Base-by-base conservation (phyloP, 2,329 filamentous ascomycete species). In the Trichoderma sp. region DNA sequence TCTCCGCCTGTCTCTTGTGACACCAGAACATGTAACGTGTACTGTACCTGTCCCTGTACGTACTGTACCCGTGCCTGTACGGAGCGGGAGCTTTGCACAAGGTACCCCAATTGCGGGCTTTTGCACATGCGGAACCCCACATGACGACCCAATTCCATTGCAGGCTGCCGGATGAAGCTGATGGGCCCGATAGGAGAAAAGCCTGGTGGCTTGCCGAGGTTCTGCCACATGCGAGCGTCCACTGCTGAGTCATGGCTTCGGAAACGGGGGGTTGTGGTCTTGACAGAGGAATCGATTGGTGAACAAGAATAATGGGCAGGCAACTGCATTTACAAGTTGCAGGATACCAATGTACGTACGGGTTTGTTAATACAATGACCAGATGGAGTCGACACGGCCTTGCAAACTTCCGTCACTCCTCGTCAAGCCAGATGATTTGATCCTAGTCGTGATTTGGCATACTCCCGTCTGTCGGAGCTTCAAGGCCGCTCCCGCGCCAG, bases 71-170 rank as follows among this genome's bases (percentile, higher is more conserved):
- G 27, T 52, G 13, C 48, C 12, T 53, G 39, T 32, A 54, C 50
- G 32, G 50, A 39, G n/a, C 22, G 22, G 27, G 34, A 58, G 54
- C 34, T 58, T 58, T 19, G 53, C 29, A 56, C 54, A 39, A 64
- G 48, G 48, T 29, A 32, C 25, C 22, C 60, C 45, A 35, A 22
- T 63, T 50, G 25, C 50, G 61, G 50, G 50, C 17, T 35, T 57
- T 64, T 57, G 37, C 61, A 64, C 61, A 45, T 56, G 59, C 61
- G 37, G 35, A 56, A 64, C 61, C 61, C 61, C 61, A 64, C 61
- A 64, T 64, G 52, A 48, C 57, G 32, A 15, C 42, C 42, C 60
- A 54, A 54, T 45, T 32, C 60, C 42, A 17, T 64, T 39, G 48
- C 50, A 45, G 48, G 60, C 60, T 64, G 60, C 60, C 60, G 60